These are phyloP conservation scores for Berberis thunbergii DNA, from an alignment of 164 flowering plant species.

Conservation along the genomic window DNA sequence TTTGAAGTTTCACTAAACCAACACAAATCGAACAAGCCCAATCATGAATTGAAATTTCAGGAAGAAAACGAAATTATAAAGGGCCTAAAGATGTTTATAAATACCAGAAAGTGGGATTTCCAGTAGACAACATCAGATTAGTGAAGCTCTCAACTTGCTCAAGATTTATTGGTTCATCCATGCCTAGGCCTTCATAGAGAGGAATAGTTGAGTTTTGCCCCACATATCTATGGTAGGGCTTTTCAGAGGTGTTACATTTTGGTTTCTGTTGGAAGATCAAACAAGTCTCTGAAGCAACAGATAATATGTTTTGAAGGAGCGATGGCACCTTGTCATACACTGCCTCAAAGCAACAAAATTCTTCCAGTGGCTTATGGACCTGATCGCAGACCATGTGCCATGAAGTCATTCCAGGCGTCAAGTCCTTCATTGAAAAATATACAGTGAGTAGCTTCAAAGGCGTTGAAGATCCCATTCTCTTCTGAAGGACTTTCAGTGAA, in stretches of 20 bases:
- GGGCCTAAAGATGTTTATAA: no score
- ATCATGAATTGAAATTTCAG: no score
- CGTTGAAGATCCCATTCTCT: neutral
- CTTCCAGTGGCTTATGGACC: conserved; percentile 34
- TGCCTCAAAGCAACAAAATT: conserved; percentile 60
- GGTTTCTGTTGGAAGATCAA: conserved; percentile 41
- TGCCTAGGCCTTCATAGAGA: conserved; percentile 42
- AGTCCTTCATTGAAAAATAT: conserved; percentile 24
- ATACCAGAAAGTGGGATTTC: conserved; percentile 45
- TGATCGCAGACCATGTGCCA: conserved; percentile 28
- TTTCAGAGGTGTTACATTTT: conserved; percentile 31
- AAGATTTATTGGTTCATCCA: conserved; percentile 21
- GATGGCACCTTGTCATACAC: conserved; percentile 17
- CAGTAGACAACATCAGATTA: conserved; percentile 38
- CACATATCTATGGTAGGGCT: conserved; percentile 44
- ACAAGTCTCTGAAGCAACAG: conserved; percentile 29
- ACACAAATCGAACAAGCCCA: no score
- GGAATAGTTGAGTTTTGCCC: conserved; percentile 37
- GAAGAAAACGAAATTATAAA: no score
- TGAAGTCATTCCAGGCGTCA: conserved; percentile 27
- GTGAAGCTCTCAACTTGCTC: conserved; percentile 14
- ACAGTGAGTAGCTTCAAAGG: conserved; percentile 29
- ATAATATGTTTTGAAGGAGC: conserved; percentile 18
- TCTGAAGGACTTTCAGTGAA: neutral
- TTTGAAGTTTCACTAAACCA: no score